Percentiles rank a stretch among this genome's conserved stretches.
phyloP scores from a whole-genome alignment of 495 filamentous ascomycete genomes.

The Hypoxylon crocopeplum region DNA sequence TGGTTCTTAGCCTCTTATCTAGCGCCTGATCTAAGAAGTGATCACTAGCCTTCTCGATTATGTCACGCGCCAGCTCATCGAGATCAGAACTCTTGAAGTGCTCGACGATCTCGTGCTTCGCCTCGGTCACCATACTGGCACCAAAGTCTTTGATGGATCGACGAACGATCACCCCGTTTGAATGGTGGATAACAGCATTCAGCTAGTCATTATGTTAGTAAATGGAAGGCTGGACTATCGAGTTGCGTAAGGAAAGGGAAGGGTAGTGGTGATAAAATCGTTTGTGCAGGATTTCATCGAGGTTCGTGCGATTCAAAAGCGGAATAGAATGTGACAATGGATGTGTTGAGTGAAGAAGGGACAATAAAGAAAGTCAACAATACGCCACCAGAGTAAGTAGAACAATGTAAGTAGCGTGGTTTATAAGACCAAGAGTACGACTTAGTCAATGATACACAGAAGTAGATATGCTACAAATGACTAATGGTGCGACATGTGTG shows the following conservation, averaged over 20 bases:
- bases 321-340: no score
- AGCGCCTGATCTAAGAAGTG: slow-evolving; percentile 55
- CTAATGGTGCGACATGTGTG: no score
- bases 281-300: neutral
- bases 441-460: no score
- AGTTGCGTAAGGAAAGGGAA: neutral
- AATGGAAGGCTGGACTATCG: neutral
- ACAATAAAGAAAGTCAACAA: no score
- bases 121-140: slow-evolving; percentile 50
- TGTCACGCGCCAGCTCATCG: slow-evolving; percentile 48
- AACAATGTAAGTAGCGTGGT: no score
- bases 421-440: no score
- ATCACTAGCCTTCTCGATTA: slow-evolving; percentile 52
- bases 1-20: slow-evolving; percentile 52
- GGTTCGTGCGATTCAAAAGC: no score
- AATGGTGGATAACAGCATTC: slow-evolving; percentile 55
- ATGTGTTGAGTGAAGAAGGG: no score
- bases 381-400: no score
- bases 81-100: slow-evolving; percentile 46
- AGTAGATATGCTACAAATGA: no score
- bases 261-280: neutral
- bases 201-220: slow-evolving; percentile 40
- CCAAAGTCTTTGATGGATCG: slow-evolving; percentile 55
- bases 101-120: slow-evolving; percentile 47
- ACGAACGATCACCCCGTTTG: slow-evolving; percentile 44